Evolutionary conservation across 331 rosid species (phyloP), one percentile per base, ranked within the genome.

Genomic region (Arachis monticola): DNA sequence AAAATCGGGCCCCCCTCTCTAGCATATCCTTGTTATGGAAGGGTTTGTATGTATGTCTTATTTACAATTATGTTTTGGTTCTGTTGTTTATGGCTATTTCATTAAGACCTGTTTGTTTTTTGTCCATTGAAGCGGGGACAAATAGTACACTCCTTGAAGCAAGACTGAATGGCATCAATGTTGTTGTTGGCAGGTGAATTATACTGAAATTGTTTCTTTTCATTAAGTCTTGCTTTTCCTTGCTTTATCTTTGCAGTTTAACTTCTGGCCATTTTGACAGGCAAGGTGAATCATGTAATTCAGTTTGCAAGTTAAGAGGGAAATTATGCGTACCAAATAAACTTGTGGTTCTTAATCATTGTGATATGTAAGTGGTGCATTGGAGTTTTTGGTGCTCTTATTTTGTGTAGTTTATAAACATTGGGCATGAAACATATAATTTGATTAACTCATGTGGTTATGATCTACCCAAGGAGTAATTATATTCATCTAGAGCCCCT

Each of bases 251-350:
- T 73, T 75, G 72, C 63, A 51, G 66, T 77, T 79, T 69, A 83
- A 72, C 73, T 79, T 67, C 75, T 48, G 71, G 48, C 78, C 62
- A 42, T 75, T 56, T 77, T 74, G 82, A 74, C 77, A 93, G 97
- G 79, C 97, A 80, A 88, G 96, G 93, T 46, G 87, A 94, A 82
- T 87, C 99, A 31, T 94, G 96, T 27, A 85, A 88, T 81, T 83
- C 90, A 44, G 95, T 83, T 84, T 91, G 99, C 95, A 92, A 87
- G 84, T 83, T 79, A 59, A 90, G 86, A 77, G 99, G 96, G 60
- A 91, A 90, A 77, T 90, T 92, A 1, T 94, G 99, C 61, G 96
- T 91, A 77, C 90, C 93, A 31, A 91, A 92, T 80, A 92, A 90
- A 87, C 88, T 94, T 57, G 67, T 63, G 72, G 93, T 90, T 78